Evolutionary conservation across 1,284 basidiomycete genomes (phyloP), one percentile per base, ranked within the genome.

Genomic region (Uromyces viciae-fabae): DNA sequence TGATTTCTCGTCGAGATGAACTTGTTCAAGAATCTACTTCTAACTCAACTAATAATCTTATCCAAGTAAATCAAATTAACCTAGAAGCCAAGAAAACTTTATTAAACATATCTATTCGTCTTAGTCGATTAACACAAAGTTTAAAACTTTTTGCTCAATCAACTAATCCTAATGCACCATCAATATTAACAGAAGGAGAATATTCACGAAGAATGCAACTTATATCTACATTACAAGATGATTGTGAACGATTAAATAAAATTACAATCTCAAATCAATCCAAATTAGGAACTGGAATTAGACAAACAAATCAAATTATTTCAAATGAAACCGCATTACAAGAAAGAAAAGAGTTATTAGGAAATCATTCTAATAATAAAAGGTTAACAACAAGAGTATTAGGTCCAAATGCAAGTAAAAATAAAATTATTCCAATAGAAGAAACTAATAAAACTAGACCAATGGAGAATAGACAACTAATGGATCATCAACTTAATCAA

Each of bases 371-470:
- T 9, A 66, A 42, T 14, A 38, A 1, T n/a, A 56, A 36, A 33
- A 46, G 76, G 33, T 52, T 66, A 4, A 80, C 78, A 19, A 73
- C 68, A 25, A 58, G 78, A 40, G 43, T 80, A 15, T 49, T 80
- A 3, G 78, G 78, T 19, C 28, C 56, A 28, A 28, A n/a, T 62
- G 66, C 66, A 56, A 42, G 33, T 28, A 33, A 7, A 25, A n/a
- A 28, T 87, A 89, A 71, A n/a, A 52, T 60, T 38, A 81, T 82
- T 0, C 86, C 89, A 66, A 91, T 92, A 0, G 88, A 90, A 85
- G 96, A 98, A 85, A 96, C 95, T 17, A 90, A 91, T 69, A 87
- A 90, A 83, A 98, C 96, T 1, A 89, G 95, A 5, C 92, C 94
- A 0, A 87, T 98, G 84, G 94, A 96, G 85, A 90, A 95, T 84